These are phyloP conservation scores for Penicillium sp. DNA, from an alignment of 2,329 filamentous ascomycete genomes.

Conservation along the genomic window DNA sequence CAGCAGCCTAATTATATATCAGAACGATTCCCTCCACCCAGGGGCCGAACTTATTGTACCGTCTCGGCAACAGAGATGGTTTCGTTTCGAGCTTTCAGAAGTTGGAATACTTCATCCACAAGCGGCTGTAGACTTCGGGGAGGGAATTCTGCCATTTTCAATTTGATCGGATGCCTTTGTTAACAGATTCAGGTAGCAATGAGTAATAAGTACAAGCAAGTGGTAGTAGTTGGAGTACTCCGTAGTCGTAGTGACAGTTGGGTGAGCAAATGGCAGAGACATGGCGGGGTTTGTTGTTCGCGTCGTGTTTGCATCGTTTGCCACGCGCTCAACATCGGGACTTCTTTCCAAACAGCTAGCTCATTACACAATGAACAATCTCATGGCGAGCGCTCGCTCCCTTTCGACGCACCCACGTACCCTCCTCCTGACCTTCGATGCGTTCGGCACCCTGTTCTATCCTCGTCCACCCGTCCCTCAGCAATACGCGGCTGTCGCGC, in stretches of 20 bases:
- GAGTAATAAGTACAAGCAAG: no score
- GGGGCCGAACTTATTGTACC: conserved; percentile 33
- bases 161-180: not conserved
- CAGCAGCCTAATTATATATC: conserved; percentile 52
- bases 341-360: not conserved
- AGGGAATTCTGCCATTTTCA: conserved; percentile 32
- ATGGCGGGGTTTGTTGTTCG: no score
- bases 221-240: no score
- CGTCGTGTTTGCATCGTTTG: not conserved
- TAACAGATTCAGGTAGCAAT: not conserved
- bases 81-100: conserved; percentile 58
- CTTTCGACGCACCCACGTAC: conserved; percentile 13
- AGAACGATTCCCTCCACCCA: not conserved
- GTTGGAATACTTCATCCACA: conserved; percentile 52
- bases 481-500: conserved; percentile 44
- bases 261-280: no score
- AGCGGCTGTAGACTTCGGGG: conserved; percentile 44
- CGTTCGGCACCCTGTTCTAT: conserved; percentile 48
- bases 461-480: conserved; percentile 41
- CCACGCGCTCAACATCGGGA: not conserved
- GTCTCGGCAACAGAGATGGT: conserved; percentile 65
- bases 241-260: no score
- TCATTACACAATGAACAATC: not conserved
- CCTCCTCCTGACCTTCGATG: conserved; percentile 49
- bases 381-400: not conserved